These are phyloP conservation scores for Oxyria digyna DNA, from an alignment of 148 eudicot species.

Conservation along the genomic window DNA sequence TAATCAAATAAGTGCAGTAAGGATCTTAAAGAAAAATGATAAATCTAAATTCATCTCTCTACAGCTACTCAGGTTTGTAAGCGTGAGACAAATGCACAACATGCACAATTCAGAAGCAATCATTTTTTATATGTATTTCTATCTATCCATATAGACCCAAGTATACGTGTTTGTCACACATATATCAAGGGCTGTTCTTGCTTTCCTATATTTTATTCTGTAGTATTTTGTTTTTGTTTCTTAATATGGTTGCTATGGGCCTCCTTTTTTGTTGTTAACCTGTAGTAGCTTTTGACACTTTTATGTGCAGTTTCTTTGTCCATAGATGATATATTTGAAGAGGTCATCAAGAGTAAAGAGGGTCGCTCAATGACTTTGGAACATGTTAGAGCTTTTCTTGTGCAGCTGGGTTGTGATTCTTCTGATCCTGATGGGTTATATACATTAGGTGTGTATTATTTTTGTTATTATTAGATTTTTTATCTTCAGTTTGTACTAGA, in stretches of 20 bases:
- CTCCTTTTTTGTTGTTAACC: background rate
- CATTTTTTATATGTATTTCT: background rate
- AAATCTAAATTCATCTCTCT: no score
- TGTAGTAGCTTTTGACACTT: background rate
- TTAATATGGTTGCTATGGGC: background rate
- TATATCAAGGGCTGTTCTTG: background rate
- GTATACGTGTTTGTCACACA: background rate
- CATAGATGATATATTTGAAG: constrained; percentile 49
- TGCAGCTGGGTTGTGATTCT: constrained; percentile 51
- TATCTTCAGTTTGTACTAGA: background rate
- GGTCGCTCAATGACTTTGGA: constrained; percentile 67
- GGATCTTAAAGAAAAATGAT: no score
- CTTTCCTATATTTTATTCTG: background rate
- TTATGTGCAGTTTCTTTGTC: constrained; percentile 52
- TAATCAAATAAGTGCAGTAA: no score
- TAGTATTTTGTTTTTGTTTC: background rate
- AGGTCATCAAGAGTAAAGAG: constrained; percentile 59
- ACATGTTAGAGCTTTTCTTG: constrained; percentile 50
- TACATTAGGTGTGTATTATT: background rate
- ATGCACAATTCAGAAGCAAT: no score
- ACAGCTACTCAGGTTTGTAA: no score
- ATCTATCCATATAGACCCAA: background rate
- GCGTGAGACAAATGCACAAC: no score
- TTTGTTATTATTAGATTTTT: background rate
- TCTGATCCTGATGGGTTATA: constrained; percentile 26